Evolutionary conservation across 305 asterid species (phyloP).

Genomic region (Stenogyne calaminthoides): DNA sequence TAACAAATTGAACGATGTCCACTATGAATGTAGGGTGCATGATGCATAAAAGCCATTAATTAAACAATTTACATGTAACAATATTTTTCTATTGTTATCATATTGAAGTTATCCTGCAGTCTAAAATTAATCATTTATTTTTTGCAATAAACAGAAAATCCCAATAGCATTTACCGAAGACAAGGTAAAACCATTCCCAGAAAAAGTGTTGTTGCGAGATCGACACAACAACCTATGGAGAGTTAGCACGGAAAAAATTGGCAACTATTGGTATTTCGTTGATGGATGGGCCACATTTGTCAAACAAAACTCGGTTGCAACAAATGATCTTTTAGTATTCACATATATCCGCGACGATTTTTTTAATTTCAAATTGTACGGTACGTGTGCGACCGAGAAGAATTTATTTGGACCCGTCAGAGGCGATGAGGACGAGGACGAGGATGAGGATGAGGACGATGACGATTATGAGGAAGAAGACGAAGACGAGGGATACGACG

Average conservation of each 20-base stretch:
- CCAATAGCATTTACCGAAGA: neutral
- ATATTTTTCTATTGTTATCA: neutral
- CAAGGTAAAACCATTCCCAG: neutral
- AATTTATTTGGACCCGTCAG: too few species aligned
- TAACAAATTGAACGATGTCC: too few species aligned
- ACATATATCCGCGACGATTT: neutral
- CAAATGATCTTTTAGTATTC: neutral
- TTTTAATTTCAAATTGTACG: neutral
- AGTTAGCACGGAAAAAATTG: neutral
- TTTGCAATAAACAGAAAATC: neutral
- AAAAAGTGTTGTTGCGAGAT: neutral
- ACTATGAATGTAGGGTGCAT: too few species aligned
- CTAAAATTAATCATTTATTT: neutral
- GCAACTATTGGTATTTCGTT: neutral
- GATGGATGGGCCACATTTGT: slow-evolving; percentile 20
- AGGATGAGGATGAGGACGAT: neutral
- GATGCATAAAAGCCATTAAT: too few species aligned
- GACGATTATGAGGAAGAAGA: neutral
- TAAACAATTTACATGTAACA: too few species aligned
- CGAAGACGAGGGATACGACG: neutral
- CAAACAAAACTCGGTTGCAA: neutral
- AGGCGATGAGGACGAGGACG: too few species aligned
- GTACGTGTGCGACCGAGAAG: neutral
- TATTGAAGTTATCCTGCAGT: neutral
- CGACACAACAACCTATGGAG: neutral